Percentiles rank a stretch among this genome's conserved stretches.
Conservation (phyloP, 352 stramenopile genomes). For the Phytophthora cryptogea region DNA sequence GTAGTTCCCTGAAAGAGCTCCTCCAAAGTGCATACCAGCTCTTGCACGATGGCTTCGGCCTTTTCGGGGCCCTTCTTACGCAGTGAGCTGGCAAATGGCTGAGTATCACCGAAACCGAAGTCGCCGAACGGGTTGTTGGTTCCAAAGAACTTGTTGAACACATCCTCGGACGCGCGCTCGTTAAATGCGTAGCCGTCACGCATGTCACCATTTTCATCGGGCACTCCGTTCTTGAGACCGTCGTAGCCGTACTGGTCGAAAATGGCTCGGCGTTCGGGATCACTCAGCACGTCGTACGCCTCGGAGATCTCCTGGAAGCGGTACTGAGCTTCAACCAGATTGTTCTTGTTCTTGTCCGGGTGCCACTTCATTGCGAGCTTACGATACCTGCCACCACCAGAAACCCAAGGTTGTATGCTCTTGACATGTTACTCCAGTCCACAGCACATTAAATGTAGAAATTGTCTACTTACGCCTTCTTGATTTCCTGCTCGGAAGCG, state of each 20-base stretch:
- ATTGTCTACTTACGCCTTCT: constrained; percentile 88
- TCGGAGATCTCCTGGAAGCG: constrained; percentile 96
- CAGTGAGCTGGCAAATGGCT: constrained; percentile 81
- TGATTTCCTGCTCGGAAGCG: constrained; percentile 88
- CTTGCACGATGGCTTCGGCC: constrained; percentile 63
- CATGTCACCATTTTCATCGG: constrained; percentile 75
- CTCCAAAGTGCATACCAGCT: constrained; percentile 87
- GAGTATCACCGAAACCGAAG: constrained; percentile 89
- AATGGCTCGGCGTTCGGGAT: constrained; percentile 88
- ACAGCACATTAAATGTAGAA: not conserved
- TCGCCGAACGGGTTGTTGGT: constrained; percentile 91
- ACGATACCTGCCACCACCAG: constrained; percentile 72
- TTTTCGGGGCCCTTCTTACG: constrained; percentile 80
- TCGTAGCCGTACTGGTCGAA: constrained; percentile 97
- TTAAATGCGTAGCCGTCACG: constrained; percentile 91
- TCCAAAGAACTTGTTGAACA: constrained; percentile 94
- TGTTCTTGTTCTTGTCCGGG: constrained; percentile 95
- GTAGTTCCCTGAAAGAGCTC: constrained; percentile 91
- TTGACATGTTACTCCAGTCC: not conserved
- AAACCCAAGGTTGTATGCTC: constrained; percentile 4
- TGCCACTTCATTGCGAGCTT: constrained; percentile 95
- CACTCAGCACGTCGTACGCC: constrained; percentile 94
- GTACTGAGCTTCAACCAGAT: constrained; percentile 83
- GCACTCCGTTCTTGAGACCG: constrained; percentile 90
- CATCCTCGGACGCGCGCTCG: constrained; percentile 87